Percentiles rank a stretch among this genome's conserved stretches.
These are phyloP conservation scores for Gossypium schwendimanii DNA, from an alignment of 441 rosid species.

Conservation along the genomic window DNA sequence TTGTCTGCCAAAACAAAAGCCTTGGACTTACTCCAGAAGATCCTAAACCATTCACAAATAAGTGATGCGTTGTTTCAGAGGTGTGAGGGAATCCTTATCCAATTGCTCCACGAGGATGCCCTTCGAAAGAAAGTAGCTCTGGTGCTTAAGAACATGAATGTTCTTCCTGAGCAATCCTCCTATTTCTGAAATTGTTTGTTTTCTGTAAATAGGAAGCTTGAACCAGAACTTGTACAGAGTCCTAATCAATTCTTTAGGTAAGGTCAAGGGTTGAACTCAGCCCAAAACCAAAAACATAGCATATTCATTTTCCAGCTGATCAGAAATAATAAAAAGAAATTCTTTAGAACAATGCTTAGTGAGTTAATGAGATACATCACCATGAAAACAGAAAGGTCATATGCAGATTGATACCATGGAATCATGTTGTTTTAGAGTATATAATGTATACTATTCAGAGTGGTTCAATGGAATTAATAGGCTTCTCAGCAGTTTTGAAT, in stretches of 20 bases:
- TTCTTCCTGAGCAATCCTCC: constrained; percentile 51
- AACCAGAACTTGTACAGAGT: not conserved
- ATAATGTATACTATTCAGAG: not conserved
- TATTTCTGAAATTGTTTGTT: constrained; percentile 29
- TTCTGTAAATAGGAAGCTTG: not conserved
- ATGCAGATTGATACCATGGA: not conserved
- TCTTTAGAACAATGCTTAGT: not conserved
- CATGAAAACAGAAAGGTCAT: not conserved
- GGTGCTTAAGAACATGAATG: constrained; percentile 37
- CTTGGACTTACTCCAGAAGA: constrained; percentile 39
- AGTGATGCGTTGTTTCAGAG: constrained; percentile 19
- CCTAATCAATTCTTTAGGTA: not conserved
- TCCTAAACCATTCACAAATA: constrained; percentile 25
- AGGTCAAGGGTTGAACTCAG: no score
- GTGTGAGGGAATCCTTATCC: constrained; percentile 43
- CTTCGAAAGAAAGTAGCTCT: constrained; percentile 41
- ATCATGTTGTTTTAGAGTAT: no score
- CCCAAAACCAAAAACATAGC: not conserved
- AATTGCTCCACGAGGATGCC: constrained; percentile 33
- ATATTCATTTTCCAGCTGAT: not conserved
- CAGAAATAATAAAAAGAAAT: no score
- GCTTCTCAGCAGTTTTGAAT: no score
- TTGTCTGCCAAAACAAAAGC: constrained; percentile 38
- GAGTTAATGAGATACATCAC: not conserved
- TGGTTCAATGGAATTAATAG: no score